phyloP scores from a whole-genome alignment of 305 asterid genomes.

The Solanum aculeatissimum region DNA sequence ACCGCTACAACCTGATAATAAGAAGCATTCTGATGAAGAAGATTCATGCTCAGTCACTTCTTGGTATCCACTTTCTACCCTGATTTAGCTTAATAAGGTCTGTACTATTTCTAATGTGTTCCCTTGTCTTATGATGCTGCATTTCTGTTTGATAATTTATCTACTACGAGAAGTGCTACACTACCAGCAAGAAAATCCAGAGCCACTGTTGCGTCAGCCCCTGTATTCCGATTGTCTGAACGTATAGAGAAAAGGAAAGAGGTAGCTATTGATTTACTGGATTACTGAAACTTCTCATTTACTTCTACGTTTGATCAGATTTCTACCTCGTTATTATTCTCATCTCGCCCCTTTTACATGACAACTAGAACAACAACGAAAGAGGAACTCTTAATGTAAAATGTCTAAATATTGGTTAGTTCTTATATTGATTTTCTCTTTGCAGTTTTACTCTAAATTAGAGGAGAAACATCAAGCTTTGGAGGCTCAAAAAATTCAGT shows the following conservation, averaged over 20 bases:
- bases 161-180: conserved; percentile 24
- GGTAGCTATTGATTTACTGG: conserved; percentile 23
- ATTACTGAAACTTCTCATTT: not conserved
- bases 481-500: conserved; percentile 44
- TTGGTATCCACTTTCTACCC: conserved; percentile 36
- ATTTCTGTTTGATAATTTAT: conserved; percentile 8
- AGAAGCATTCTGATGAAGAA: conserved; percentile 63
- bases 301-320: not conserved
- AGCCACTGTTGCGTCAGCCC: conserved; percentile 45
- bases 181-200: conserved; percentile 38
- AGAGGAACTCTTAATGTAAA: not conserved
- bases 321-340: not conserved
- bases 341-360: not conserved
- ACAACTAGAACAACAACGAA: not conserved
- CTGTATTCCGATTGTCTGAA: conserved; percentile 49
- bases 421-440: not conserved
- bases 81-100: not conserved
- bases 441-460: conserved; percentile 50
- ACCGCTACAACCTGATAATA: conserved; percentile 62
- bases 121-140: not conserved
- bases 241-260: conserved; percentile 80
- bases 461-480: conserved; percentile 72
- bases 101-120: not conserved
- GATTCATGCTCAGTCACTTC: conserved; percentile 47
- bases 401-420: not conserved